phyloP scores from a whole-genome alignment of 179 eudicot genomes.

The Patellifolia procumbens region DNA sequence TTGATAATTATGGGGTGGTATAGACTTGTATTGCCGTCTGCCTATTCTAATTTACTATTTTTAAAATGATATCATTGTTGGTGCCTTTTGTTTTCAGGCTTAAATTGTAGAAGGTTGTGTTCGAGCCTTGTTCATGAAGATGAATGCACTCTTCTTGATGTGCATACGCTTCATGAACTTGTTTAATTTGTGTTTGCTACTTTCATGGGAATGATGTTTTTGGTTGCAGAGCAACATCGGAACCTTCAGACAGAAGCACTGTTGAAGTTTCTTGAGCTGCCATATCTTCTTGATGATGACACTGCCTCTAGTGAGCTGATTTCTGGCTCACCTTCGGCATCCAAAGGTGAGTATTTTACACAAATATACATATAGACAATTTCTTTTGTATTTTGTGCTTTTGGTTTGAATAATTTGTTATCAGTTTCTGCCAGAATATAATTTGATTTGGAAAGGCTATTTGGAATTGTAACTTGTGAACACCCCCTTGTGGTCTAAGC shows the following conservation, averaged over 20 bases:
- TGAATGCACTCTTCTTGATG: not conserved
- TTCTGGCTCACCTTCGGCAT: constrained; percentile 37
- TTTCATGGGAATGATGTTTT: constrained; percentile 1
- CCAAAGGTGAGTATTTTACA: constrained; percentile 33
- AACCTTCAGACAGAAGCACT: constrained; percentile 86
- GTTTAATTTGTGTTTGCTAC: not conserved
- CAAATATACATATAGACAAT: not conserved
- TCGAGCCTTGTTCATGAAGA: not conserved
- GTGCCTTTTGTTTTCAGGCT: not conserved
- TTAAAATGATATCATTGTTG: not conserved
- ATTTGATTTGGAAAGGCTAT: not conserved
- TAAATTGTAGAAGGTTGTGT: not conserved
- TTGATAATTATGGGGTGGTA: not conserved
- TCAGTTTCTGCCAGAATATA: not conserved
- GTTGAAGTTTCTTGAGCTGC: constrained; percentile 69
- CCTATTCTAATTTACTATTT: not conserved
- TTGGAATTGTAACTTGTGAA: not conserved
- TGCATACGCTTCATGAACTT: not conserved
- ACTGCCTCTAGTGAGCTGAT: constrained; percentile 33
- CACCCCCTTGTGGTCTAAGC: not conserved
- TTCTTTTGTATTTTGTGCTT: not conserved
- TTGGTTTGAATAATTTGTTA: not conserved
- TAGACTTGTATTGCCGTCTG: not conserved
- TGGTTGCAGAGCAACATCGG: constrained; percentile 51
- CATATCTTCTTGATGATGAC: constrained; percentile 62